Conservation (phyloP, 2,329 filamentous ascomycete species). For the Pochonia chlamydosporia region DNA sequence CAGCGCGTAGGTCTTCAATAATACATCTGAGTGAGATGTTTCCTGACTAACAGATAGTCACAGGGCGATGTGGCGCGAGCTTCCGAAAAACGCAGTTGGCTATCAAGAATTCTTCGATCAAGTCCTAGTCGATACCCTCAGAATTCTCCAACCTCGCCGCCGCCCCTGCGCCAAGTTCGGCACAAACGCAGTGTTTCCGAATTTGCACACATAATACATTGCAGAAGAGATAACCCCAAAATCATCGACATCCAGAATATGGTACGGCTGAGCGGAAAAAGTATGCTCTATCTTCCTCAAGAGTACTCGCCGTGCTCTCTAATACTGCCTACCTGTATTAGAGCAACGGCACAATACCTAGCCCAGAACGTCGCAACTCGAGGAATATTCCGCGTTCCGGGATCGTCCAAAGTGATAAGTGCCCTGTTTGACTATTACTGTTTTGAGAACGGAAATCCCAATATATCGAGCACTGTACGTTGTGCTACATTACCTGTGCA, state of each 20-base stretch:
- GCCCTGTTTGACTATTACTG: conserved; percentile 61
- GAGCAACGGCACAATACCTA: conserved; percentile 60
- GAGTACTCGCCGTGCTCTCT: conserved; percentile 54
- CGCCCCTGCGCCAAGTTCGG: conserved; percentile 15
- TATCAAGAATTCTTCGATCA: conserved; percentile 28
- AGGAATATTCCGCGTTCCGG: conserved; percentile 59
- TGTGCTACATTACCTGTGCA: conserved; percentile 54
- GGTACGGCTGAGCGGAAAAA: conserved; percentile 57
- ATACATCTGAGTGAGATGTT: background rate
- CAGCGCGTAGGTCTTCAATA: conserved; percentile 23
- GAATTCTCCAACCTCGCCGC: conserved; percentile 4
- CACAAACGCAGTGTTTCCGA: conserved; percentile 52
- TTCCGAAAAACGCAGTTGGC: conserved; percentile 30
- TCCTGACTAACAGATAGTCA: background rate
- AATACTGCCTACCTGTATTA: conserved; percentile 58
- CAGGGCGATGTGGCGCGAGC: conserved; percentile 15
- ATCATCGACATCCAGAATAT: conserved; percentile 51
- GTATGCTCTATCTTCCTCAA: conserved; percentile 52
- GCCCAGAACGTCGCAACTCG: conserved; percentile 49
- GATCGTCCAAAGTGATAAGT: conserved; percentile 50
- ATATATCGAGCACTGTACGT: conserved; percentile 52
- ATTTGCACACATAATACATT: conserved; percentile 40
- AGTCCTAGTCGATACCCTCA: conserved; percentile 13
- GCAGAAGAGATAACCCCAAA: conserved; percentile 39
- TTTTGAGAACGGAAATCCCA: conserved; percentile 38